A percentile compares a stretch with the other conserved stretches of the same genome.
Conservation (phyloP, 345 rosid genomes). For the Brassica rapa region DNA sequence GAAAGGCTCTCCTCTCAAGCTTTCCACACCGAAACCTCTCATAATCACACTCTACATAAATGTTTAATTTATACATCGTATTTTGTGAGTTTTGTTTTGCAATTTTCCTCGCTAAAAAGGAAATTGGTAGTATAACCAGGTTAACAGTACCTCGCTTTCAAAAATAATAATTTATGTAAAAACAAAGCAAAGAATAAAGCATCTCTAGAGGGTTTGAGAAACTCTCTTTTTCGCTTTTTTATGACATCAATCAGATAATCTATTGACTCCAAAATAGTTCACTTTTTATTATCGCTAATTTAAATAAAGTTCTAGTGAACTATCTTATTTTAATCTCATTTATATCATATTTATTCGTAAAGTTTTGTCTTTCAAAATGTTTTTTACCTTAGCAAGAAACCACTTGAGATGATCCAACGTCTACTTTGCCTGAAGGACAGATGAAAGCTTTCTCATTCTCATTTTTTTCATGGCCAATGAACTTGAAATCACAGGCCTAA, state of each 20-base stretch:
- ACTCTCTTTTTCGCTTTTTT: no score
- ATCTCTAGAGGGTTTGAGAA: no score
- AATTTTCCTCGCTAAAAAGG: no score
- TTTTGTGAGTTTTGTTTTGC: no score
- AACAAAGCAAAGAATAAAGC: no score
- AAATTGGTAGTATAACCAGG: no score
- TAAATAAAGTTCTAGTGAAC: not conserved
- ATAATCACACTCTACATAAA: not conserved
- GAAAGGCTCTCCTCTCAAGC: not conserved
- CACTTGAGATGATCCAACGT: slow-evolving; percentile 68
- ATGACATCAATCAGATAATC: not conserved
- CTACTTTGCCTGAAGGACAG: slow-evolving; percentile 75
- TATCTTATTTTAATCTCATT: not conserved
- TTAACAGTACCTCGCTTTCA: no score
- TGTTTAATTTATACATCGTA: no score
- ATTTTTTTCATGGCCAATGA: not conserved
- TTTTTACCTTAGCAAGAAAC: slow-evolving; percentile 53
- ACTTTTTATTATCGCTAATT: not conserved
- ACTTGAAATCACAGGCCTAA: not conserved
- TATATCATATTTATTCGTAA: not conserved
- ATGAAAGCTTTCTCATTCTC: slow-evolving; percentile 18
- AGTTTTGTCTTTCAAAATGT: not conserved
- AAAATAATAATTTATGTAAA: no score
- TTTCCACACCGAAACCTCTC: not conserved
- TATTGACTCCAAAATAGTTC: not conserved